Conservation (phyloP, 2,329 filamentous ascomycete genomes). For the Diaporthe vexans region DNA sequence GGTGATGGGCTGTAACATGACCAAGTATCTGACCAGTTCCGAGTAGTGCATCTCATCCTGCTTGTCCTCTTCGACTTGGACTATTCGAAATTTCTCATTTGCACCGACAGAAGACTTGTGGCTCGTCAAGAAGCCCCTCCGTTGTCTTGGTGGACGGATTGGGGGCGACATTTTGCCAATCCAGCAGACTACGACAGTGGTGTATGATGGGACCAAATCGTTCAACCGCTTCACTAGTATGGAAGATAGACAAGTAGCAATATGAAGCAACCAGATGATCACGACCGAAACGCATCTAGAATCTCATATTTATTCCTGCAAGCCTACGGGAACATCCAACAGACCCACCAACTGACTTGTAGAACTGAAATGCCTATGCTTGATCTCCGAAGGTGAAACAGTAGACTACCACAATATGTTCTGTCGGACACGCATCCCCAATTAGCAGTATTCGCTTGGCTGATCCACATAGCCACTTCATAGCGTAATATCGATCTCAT, state of each 20-base stretch:
- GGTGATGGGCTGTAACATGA: constrained; percentile 9
- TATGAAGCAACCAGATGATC: not conserved
- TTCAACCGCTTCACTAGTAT: not conserved
- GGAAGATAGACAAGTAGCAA: not conserved
- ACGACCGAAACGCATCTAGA: not conserved
- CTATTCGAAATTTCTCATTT: not conserved
- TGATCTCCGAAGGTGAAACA: constrained; percentile 3
- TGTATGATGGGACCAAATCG: not conserved
- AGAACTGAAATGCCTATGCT: not conserved
- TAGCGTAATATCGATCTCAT: not conserved
- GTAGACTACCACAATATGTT: not conserved
- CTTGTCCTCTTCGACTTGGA: constrained; percentile 7
- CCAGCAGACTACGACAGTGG: not conserved
- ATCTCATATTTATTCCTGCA: not conserved
- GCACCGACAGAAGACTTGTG: not conserved
- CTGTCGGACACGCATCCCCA: not conserved
- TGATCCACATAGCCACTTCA: not conserved
- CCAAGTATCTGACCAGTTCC: not conserved
- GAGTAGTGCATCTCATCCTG: constrained; percentile 12
- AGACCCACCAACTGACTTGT: not conserved
- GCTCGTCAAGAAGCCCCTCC: not conserved
- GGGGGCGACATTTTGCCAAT: constrained; percentile 12
- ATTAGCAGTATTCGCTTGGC: not conserved
- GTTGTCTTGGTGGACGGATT: not conserved
- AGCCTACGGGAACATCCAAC: not conserved